phyloP scores from a whole-genome alignment of 805 yeast genomes.

The Metschnikowia koreensis region DNA sequence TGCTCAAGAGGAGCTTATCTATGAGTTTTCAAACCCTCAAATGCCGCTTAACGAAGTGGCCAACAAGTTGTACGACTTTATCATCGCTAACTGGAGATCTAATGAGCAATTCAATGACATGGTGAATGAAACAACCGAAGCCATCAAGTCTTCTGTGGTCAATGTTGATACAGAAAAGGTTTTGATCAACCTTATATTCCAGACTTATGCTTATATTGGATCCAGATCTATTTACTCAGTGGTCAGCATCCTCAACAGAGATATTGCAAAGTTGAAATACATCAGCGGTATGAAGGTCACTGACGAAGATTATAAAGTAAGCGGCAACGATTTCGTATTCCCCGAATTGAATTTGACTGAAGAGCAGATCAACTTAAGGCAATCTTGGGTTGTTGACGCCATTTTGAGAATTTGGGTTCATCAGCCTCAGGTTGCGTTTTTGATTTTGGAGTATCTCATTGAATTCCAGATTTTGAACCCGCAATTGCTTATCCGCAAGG shows the following conservation, averaged over 20 bases:
- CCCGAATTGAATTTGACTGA: slow-evolving; percentile 25
- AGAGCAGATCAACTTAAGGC: slow-evolving; percentile 28
- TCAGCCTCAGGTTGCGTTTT: slow-evolving; percentile 45
- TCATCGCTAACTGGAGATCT: slow-evolving; percentile 40
- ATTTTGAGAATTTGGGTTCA: slow-evolving; percentile 44
- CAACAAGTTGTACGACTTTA: slow-evolving; percentile 40
- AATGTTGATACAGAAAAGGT: slow-evolving; percentile 28
- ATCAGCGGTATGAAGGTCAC: slow-evolving; percentile 33
- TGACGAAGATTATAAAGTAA: slow-evolving; percentile 28
- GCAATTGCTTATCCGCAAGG: slow-evolving; percentile 26
- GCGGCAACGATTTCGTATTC: slow-evolving; percentile 32
- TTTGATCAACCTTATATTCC: slow-evolving; percentile 61
- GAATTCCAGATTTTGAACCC: slow-evolving; percentile 37
- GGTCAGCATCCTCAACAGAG: slow-evolving; percentile 40
- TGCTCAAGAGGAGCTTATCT: slow-evolving; percentile 40
- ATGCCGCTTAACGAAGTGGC: slow-evolving; percentile 38
- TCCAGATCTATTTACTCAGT: slow-evolving; percentile 72
- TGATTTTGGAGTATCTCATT: slow-evolving; percentile 42
- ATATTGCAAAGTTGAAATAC: slow-evolving; percentile 38
- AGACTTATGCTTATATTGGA: slow-evolving; percentile 77
- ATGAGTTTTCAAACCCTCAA: slow-evolving; percentile 33
- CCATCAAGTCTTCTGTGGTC: slow-evolving; percentile 22
- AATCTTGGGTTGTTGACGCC: slow-evolving; percentile 37
- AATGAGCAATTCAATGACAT: slow-evolving; percentile 36
- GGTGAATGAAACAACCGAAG: slow-evolving; percentile 30